Percentiles rank a stretch among this genome's conserved stretches.
Evolutionary conservation across 2,329 filamentous ascomycete species (phyloP).

Genomic region (Spiromastix sp.): DNA sequence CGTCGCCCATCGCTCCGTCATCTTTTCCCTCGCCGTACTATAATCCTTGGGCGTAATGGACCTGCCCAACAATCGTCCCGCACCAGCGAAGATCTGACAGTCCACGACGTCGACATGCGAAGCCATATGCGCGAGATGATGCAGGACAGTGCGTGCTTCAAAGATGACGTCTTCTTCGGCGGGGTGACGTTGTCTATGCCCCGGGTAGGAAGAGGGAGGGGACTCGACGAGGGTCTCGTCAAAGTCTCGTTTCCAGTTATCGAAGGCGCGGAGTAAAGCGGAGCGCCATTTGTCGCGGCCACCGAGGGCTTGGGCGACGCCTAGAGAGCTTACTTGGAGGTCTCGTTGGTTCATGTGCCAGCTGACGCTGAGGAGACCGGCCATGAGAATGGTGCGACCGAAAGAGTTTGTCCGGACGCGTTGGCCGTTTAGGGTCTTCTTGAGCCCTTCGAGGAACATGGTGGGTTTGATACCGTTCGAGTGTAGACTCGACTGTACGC

Average conservation of each 20-base stretch:
- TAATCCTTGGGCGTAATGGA: conserved; percentile 77
- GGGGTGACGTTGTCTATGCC: conserved; percentile 19
- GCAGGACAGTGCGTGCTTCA: conserved; percentile 78
- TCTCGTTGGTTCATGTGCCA: conserved; percentile 98
- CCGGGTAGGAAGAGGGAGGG: conserved; percentile 14
- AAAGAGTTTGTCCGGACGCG: conserved; percentile 87
- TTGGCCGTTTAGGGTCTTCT: conserved; percentile 76
- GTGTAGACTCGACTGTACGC: conserved; percentile 69
- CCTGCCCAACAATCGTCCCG: conserved; percentile 72
- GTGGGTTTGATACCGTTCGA: conserved; percentile 74
- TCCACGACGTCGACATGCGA: conserved; percentile 98
- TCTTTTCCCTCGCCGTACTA: conserved; percentile 65
- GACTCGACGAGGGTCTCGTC: conserved; percentile 63
- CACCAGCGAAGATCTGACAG: conserved; percentile 88
- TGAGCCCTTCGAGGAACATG: conserved; percentile 83
- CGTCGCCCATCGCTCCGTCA: conserved; percentile 83
- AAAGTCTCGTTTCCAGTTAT: conserved; percentile 88
- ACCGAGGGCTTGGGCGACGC: conserved; percentile 67
- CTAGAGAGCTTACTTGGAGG: conserved; percentile 79
- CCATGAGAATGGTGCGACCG: conserved; percentile 86
- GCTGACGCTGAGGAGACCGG: conserved; percentile 81
- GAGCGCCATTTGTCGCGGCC: conserved; percentile 86
- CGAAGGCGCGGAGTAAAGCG: conserved; percentile 76
- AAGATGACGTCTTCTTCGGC: conserved; percentile 62
- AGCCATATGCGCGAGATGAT: conserved; percentile 92